A percentile compares a stretch with the other conserved stretches of the same genome.
phyloP scores from a whole-genome alignment of 176 grass and related monocot species.

The Phyllostachys edulis region DNA sequence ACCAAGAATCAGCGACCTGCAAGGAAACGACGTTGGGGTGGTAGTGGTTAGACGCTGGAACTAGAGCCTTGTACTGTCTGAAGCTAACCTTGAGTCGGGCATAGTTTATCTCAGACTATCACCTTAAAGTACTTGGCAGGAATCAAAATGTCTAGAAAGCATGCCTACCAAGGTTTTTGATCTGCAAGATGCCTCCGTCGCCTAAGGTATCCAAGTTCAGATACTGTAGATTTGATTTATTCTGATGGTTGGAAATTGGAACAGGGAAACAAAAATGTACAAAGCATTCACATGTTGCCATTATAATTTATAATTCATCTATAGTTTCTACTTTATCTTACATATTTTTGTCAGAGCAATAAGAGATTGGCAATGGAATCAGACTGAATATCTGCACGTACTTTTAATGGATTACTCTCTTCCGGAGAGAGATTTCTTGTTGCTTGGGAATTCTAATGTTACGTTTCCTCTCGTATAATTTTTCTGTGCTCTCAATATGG shows the following conservation, averaged over 20 bases:
- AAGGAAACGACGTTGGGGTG: constrained; percentile 75
- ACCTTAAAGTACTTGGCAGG: background rate
- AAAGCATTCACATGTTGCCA: too few species aligned
- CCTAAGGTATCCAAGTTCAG: constrained; percentile 1
- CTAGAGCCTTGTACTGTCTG: background rate
- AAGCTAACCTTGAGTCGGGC: background rate
- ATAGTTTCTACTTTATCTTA: too few species aligned
- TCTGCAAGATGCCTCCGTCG: background rate
- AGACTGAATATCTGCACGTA: too few species aligned
- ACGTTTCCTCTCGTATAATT: background rate
- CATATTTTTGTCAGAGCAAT: too few species aligned
- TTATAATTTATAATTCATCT: too few species aligned
- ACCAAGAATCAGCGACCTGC: constrained; percentile 64
- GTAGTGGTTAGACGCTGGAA: constrained; percentile 34
- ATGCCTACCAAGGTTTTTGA: constrained; percentile 2
- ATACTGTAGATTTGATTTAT: background rate
- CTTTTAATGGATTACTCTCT: background rate
- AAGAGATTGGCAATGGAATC: too few species aligned
- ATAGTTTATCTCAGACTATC: background rate
- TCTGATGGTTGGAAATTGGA: background rate
- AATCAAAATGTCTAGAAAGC: background rate
- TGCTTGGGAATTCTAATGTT: background rate
- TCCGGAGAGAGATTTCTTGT: background rate
- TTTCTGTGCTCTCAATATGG: background rate
- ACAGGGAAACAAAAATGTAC: too few species aligned